Percentiles rank a stretch among this genome's conserved stretches.
These are phyloP conservation scores for Isatis lusitanica DNA, from an alignment of 441 rosid species.

Conservation along the genomic window DNA sequence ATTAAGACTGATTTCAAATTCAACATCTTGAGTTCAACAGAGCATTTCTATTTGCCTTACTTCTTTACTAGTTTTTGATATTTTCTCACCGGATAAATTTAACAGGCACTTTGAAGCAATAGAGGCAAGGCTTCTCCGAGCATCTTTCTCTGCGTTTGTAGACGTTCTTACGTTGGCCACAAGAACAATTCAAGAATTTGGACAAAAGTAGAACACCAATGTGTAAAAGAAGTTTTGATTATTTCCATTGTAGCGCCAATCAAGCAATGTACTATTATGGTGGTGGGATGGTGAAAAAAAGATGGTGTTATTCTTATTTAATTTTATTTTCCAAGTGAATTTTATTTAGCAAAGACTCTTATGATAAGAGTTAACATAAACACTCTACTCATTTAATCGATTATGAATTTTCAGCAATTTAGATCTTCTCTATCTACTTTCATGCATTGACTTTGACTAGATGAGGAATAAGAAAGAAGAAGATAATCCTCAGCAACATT, in stretches of 20 bases:
- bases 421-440: constrained; percentile 15
- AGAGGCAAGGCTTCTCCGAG: constrained; percentile 91
- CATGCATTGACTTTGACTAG: constrained; percentile 35
- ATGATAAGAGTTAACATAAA: too few species aligned
- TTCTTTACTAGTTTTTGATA: neutral
- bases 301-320: neutral
- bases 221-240: constrained; percentile 1
- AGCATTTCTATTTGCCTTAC: neutral
- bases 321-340: neutral
- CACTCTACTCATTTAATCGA: neutral
- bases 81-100: neutral
- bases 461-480: neutral
- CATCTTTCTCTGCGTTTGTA: constrained; percentile 80
- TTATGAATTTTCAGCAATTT: neutral
- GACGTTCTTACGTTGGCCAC: constrained; percentile 78
- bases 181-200: constrained; percentile 80
- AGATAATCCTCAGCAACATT: neutral
- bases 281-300: neutral
- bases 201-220: constrained; percentile 37
- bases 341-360: too few species aligned
- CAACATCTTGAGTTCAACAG: neutral
- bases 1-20: neutral
- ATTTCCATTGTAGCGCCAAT: neutral
- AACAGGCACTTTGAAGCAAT: constrained; percentile 82
- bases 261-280: constrained; percentile 12